Evolutionary conservation across 257 asterid species (phyloP), one percentile per base, ranked within the genome.

Genomic region (Mitragyna speciosa): DNA sequence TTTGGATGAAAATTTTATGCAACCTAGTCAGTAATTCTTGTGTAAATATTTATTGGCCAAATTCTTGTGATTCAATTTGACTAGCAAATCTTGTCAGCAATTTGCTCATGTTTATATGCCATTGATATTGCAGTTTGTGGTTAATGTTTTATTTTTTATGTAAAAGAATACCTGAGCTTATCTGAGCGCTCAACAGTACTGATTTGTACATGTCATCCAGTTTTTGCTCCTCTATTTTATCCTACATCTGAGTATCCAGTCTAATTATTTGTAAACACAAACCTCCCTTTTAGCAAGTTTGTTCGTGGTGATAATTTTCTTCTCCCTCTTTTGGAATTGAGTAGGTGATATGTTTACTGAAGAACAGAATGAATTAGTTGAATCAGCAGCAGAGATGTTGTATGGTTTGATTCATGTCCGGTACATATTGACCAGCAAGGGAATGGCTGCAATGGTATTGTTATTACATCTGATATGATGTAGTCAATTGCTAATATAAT

Each of bases 361-460:
- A 88, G 98, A 93, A 80, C 99, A 95, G 85, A 95, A 95, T 87
- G 99, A 95, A 79, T 81, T 95, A 89, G 92, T 95, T 78, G 99
- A 95, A 89, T 93, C 98, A 63, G 98, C 99, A 52, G 99, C 99
- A 2, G 98, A 95, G 91, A 95, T 93, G 98, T 90, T 94, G 77
- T 94, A 94, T 69, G 97, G 98, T 64, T 91, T 95, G 78, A 95
- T 95, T 88, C 98, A 95, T 83, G 95, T 90, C 45, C 88, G 99
- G 20, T 93, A 90, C 90, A 93, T 95, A 74, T 90, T 95, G 92
- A 93, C 97, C 49, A 91, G 89, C 95, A 95, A 95, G 86, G 99
- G 99, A 85, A 93, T 95, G 94, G 92, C 97, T 80, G 97, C 99
- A 74, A 93, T 93, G 99, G 99, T 95, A 88, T 86, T 63, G 78